Evolutionary conservation across 1,284 basidiomycete genomes (phyloP).

Genomic region (Cutaneotrichosporon cutaneum): DNA sequence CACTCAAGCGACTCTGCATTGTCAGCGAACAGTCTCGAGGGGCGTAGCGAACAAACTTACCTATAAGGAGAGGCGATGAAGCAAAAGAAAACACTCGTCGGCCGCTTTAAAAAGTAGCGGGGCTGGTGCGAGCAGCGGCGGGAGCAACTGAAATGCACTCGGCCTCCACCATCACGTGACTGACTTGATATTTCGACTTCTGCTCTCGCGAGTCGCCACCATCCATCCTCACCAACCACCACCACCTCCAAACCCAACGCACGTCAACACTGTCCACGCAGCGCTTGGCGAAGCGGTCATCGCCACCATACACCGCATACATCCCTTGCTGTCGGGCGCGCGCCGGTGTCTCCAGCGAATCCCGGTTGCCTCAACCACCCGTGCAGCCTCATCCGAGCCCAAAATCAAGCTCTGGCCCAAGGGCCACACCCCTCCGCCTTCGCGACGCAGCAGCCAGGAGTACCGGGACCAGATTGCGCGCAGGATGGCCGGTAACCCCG

Average conservation of each 20-base stretch:
- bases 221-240: not conserved
- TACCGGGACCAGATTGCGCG: not conserved
- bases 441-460: not conserved
- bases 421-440: not conserved
- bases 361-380: not conserved
- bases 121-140: not conserved
- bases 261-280: not conserved
- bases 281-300: not conserved
- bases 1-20: slow-evolving; percentile 41
- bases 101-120: not conserved
- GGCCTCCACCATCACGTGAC: slow-evolving; percentile 11
- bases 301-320: not conserved
- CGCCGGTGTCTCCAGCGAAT: not conserved
- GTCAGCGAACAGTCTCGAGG: slow-evolving; percentile 17
- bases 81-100: slow-evolving; percentile 15
- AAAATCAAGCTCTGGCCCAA: not conserved
- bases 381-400: not conserved
- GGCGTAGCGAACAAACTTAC: slow-evolving; percentile 14
- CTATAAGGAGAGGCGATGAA: slow-evolving; percentile 37
- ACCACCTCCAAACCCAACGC: not conserved
- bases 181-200: not conserved
- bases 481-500: slow-evolving; percentile 14
- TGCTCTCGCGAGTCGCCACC: not conserved
- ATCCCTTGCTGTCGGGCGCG: slow-evolving; percentile 3
- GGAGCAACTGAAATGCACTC: not conserved